Evolutionary conservation across 2,329 filamentous ascomycete species (phyloP), one percentile per base, ranked within the genome.

Genomic region (Pochonia chlamydosporia): DNA sequence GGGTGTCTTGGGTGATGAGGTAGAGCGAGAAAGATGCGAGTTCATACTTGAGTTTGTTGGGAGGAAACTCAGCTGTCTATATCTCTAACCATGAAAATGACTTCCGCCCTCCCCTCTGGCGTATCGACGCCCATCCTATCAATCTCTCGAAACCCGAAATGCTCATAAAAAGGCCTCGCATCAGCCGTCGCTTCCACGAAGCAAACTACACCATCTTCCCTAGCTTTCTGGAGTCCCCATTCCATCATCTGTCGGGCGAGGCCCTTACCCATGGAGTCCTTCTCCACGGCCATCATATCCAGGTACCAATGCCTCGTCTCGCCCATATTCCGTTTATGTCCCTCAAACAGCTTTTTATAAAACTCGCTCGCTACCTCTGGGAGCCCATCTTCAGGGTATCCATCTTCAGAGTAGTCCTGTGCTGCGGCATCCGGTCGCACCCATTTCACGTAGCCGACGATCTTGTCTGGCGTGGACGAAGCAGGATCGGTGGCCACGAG

Each of bases 401-500:
- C 45, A 1, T 61, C 60, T 3, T 60, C 52, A 23, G 56, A 52
- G 0, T 58, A 56, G 40, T 55, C 57, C 5, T 52, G 53, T 31
- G 56, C 51, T 2, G 53, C 45, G 11, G 57, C 51, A 1, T 52
- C 59, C 0, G 65, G 66, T 3, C 62, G 55, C 7, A 61, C 53
- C 77, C 76, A 80, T 54, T 77, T 74, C 4, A 69, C 67, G 47
- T 73, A 76, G 1, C 70, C 71, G 21, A 76, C 55, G 2, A 75
- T 49, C 1, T 56, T 53, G 0, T 52, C 58, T 0, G 51, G 43
- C 3, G 49, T 35, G 3, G 48, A 28, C n/a, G 54, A 46, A n/a
- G 51, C 43, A n/a, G n/a, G n/a, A n/a, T n/a, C n/a, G n/a, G n/a
- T n/a, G 0, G 61, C 33, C 24, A 72, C 68, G 5, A 74, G 52